phyloP scores from a whole-genome alignment of 2,329 filamentous ascomycete genomes.

The Claviceps purpurea region DNA sequence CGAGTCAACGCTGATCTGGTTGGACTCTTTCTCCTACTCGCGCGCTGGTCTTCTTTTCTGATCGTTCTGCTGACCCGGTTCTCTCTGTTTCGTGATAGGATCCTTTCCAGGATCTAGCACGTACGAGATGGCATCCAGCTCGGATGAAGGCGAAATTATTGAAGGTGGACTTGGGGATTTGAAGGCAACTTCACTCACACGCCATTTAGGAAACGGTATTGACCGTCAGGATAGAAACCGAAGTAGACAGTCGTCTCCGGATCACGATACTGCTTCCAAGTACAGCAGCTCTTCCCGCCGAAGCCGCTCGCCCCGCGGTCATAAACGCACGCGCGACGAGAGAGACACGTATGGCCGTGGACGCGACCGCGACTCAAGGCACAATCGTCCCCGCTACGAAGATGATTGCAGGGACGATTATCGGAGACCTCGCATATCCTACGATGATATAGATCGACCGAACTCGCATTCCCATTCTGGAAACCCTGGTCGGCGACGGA shows the following conservation, averaged over 20 bases:
- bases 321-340: slow-evolving; percentile 54
- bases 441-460: slow-evolving; percentile 45
- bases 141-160: slow-evolving; percentile 78
- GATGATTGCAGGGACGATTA: slow-evolving; percentile 34
- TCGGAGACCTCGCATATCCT: slow-evolving; percentile 33
- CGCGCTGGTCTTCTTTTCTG: slow-evolving; percentile 14
- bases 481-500: slow-evolving; percentile 3
- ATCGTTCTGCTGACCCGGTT: slow-evolving; percentile 23
- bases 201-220: slow-evolving; percentile 69
- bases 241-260: slow-evolving; percentile 46
- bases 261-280: slow-evolving; percentile 32
- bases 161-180: slow-evolving; percentile 50
- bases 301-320: slow-evolving; percentile 48
- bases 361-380: slow-evolving; percentile 38
- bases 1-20: slow-evolving; percentile 28
- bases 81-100: slow-evolving; percentile 3
- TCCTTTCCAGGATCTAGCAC: slow-evolving; percentile 10
- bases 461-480: slow-evolving; percentile 15
- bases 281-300: slow-evolving; percentile 29
- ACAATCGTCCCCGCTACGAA: slow-evolving; percentile 50
- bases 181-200: slow-evolving; percentile 82
- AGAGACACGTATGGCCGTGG: slow-evolving; percentile 38
- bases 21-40: slow-evolving; percentile 26
- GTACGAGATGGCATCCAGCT: slow-evolving; percentile 38
- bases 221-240: slow-evolving; percentile 80